Base-by-base conservation (phyloP, 1,284 basidiomycete genomes). In the Neonothopanus nambi region DNA sequence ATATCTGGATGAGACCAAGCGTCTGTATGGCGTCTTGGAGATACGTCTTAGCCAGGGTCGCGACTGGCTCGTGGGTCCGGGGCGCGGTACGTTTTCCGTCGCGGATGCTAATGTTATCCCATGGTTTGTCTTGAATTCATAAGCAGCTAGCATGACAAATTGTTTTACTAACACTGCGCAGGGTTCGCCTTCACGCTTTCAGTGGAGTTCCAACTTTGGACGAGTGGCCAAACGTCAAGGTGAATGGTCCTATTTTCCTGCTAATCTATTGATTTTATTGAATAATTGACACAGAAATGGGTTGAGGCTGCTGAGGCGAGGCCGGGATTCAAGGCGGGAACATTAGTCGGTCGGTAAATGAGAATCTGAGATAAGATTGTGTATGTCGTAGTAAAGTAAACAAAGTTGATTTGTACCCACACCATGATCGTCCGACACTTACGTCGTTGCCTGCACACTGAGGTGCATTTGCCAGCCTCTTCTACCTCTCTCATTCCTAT, bases 21-120 rank as follows among this genome's bases (percentile, higher is more conserved):
- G 91, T 26, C 77, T 94, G 4, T 91, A 88, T 65, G 73, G 79
- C 37, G 91, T 93, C 8, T 78, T 93, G 51, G 84, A 93, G 59
- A 80, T 81, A 52, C 82, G 84, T 18, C 79, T 95, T 2, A 65
- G 71, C 28, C 75, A 76, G 48, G 52, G 24, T 28, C 79, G 83
- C 21, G 81, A 87, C 51, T 93, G 77, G 68, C 80, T 94, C 26
- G 87, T 81, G 9, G 90, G 90, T 11, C 70, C 81, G 26, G 85
- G 81, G 0, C 70, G 74, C 48, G 87, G 86, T 6, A 82, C 79
- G 53, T 89, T 81, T 69, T 82, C 76, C 39, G 73, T 92, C 33
- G 89, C 85, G 3, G 84, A 87, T 61, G 74, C 84, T 57, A 87
- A 87, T 59, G 72, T 75, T 9, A 73, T 75, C 59, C 74, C 78